Evolutionary conservation across 495 filamentous ascomycete species (phyloP).

Genomic region (Acidomyces sp.): DNA sequence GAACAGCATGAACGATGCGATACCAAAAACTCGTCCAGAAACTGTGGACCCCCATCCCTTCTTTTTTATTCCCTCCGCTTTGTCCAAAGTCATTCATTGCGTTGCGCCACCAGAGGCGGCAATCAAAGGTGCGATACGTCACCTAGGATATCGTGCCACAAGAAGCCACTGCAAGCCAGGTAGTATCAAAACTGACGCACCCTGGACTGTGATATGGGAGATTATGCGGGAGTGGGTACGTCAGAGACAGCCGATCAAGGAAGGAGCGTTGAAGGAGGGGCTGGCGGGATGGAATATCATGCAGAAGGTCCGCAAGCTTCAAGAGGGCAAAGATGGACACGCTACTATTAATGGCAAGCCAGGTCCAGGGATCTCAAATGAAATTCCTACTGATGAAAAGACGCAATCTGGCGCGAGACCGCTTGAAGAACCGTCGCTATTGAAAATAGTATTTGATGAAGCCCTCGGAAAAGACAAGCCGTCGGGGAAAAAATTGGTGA

Average conservation of each 20-base stretch:
- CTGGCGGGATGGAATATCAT: conserved; percentile 59
- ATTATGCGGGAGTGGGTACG: conserved; percentile 83
- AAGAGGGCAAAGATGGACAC: conserved; percentile 21
- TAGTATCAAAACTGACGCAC: conserved; percentile 81
- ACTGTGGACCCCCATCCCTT: conserved; percentile 62
- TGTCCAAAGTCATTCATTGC: conserved; percentile 65
- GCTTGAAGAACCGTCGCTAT: conserved; percentile 26
- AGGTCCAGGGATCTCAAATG: background rate
- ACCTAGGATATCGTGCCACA: conserved; percentile 66
- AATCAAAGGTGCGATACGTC: conserved; percentile 64
- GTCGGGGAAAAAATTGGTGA: conserved; percentile 49
- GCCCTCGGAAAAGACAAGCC: conserved; percentile 54
- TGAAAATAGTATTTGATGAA: conserved; percentile 72
- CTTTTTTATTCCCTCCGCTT: conserved; percentile 60
- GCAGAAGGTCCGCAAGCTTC: conserved; percentile 26
- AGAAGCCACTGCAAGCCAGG: conserved; percentile 78
- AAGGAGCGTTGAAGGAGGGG: conserved; percentile 49
- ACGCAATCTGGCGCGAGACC: background rate
- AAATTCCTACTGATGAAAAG: conserved; percentile 16
- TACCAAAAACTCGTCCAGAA: conserved; percentile 30
- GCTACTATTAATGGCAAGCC: conserved; percentile 22
- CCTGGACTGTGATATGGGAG: conserved; percentile 81
- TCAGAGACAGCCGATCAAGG: conserved; percentile 62
- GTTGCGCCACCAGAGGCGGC: conserved; percentile 55
- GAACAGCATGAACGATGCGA: conserved; percentile 22